Conservation (phyloP, 164 flowering plant genomes). For the Magnolia changhungtana region DNA sequence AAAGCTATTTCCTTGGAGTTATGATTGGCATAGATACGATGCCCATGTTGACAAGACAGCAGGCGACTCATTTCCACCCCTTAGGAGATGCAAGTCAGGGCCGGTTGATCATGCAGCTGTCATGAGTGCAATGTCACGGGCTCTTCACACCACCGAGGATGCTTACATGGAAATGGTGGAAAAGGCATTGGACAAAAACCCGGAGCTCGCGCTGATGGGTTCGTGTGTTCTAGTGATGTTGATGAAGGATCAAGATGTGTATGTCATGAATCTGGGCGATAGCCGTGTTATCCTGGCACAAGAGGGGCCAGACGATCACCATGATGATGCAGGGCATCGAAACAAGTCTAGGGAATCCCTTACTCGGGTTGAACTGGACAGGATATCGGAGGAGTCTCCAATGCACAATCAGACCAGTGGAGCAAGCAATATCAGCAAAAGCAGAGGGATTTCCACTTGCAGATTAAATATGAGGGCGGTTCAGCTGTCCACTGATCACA, state of each 20-base stretch:
- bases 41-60: slow-evolving; percentile 27
- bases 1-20: slow-evolving; percentile 64
- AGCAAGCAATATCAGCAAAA: slow-evolving; percentile 35
- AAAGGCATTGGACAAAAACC: slow-evolving; percentile 40
- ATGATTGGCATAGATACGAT: slow-evolving; percentile 63
- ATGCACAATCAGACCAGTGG: slow-evolving; percentile 40
- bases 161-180: slow-evolving; percentile 63
- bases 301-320: slow-evolving; percentile 39
- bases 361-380: slow-evolving; percentile 54
- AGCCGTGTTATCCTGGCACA: slow-evolving; percentile 64
- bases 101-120: slow-evolving; percentile 49
- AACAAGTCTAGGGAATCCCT: slow-evolving; percentile 53
- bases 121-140: slow-evolving; percentile 53
- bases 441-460: slow-evolving; percentile 40
- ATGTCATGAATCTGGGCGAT: slow-evolving; percentile 73
- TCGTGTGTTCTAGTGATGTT: slow-evolving; percentile 66
- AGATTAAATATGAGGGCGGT: slow-evolving; percentile 52
- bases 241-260: slow-evolving; percentile 70
- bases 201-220: slow-evolving; percentile 71
- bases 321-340: slow-evolving; percentile 41
- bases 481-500: slow-evolving; percentile 66
- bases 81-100: slow-evolving; percentile 48
- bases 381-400: slow-evolving; percentile 60
- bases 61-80: slow-evolving; percentile 30
- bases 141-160: slow-evolving; percentile 50